Conservation (phyloP, 139 green algal genomes). For the Micractinium conductrix region DNA sequence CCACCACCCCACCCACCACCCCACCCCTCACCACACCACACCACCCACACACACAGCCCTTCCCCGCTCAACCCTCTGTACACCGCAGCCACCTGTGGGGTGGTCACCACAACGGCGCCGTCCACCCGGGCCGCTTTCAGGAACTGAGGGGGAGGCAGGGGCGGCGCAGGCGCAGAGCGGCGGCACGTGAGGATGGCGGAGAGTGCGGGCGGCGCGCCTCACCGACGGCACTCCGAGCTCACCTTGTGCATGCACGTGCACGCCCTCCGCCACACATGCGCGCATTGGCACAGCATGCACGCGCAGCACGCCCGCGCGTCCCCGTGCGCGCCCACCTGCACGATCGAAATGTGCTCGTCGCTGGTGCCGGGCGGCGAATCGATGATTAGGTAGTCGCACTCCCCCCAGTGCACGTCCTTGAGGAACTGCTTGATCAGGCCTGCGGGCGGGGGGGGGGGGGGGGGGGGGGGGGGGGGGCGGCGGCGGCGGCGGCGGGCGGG, state of each 20-base stretch:
- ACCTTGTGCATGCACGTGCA: no score
- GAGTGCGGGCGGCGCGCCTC: neutral
- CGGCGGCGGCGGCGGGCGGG: no score
- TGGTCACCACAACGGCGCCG: constrained; percentile 84
- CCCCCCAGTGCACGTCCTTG: constrained; percentile 95
- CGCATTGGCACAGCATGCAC: no score
- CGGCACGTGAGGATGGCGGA: neutral
- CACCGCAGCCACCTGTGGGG: no score
- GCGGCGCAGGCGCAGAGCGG: neutral
- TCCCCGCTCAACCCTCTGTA: no score
- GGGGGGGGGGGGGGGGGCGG: neutral
- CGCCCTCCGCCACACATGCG: no score
- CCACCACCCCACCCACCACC: no score
- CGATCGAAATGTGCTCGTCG: constrained; percentile 99
- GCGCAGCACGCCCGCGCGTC: no score
- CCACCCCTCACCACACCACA: no score
- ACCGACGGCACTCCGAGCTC: no score
- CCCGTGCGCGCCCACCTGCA: constrained; percentile 74
- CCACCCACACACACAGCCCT: no score
- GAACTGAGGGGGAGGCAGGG: constrained; percentile 35
- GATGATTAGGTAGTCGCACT: constrained; percentile 96
- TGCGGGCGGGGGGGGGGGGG: neutral
- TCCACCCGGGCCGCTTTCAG: constrained; percentile 62
- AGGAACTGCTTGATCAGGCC: constrained; percentile 97
- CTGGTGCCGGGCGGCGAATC: constrained; percentile 95